These are phyloP conservation scores for Rhododendron ferrugineum DNA, from an alignment of 148 eudicot species.

Conservation along the genomic window DNA sequence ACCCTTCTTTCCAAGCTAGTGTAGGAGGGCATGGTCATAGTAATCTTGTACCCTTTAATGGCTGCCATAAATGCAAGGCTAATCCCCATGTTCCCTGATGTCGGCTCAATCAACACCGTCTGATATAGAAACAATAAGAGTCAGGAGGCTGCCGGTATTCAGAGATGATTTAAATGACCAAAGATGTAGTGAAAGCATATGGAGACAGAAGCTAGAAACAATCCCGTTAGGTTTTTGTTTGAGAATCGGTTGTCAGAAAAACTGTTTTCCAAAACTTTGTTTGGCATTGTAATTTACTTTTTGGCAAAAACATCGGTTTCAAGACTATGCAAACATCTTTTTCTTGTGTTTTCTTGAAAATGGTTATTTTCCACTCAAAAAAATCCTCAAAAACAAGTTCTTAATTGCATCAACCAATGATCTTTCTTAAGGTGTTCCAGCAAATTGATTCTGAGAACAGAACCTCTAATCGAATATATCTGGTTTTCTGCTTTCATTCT, in stretches of 20 bases:
- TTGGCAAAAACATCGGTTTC: not conserved
- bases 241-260: not conserved
- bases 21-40: conserved; percentile 94
- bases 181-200: not conserved
- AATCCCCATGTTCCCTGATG: conserved; percentile 98
- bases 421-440: not conserved
- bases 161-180: not conserved
- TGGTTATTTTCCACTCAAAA: not conserved
- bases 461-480: not conserved
- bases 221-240: not conserved
- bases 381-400: not conserved
- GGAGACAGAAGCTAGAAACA: not conserved
- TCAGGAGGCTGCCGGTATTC: not conserved
- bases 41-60: conserved; percentile 90
- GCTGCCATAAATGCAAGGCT: conserved; percentile 99
- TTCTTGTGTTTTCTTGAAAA: not conserved
- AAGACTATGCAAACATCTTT: not conserved
- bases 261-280: not conserved
- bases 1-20: conserved; percentile 94
- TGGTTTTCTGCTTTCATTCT: not conserved
- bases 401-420: not conserved
- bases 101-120: conserved; percentile 94
- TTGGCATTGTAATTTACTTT: too few species aligned
- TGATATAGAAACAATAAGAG: conserved; percentile 13
- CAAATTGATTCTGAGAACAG: not conserved